These are phyloP conservation scores for Tephrocybe sp. DNA, from an alignment of 768 basidiomycete genomes.

Conservation along the genomic window DNA sequence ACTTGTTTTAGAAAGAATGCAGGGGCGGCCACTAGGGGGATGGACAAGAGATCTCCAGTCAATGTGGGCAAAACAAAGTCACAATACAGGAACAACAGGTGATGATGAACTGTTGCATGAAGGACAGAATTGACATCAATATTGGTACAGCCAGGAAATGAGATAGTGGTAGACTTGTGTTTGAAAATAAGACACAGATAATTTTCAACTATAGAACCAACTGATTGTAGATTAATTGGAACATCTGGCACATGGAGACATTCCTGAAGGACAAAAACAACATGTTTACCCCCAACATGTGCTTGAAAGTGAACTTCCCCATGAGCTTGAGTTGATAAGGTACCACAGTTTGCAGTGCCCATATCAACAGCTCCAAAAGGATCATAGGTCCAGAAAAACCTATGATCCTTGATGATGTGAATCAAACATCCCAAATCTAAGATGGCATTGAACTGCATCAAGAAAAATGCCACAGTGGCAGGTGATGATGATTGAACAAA, in stretches of 20 bases:
- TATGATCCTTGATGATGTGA: conserved; percentile 19
- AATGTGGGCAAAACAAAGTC: too few relatives aligned
- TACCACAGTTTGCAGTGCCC: conserved; percentile 22
- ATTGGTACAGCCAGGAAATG: too few relatives aligned
- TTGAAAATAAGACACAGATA: conserved; percentile 7
- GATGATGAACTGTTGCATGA: too few relatives aligned
- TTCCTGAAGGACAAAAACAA: conserved; percentile 12
- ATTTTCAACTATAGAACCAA: conserved; percentile 18
- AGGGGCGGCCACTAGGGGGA: too few relatives aligned
- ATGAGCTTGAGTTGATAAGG: not conserved
- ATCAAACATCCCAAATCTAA: conserved; percentile 22
- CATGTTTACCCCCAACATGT: not conserved
- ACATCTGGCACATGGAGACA: conserved; percentile 25
- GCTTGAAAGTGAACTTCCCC: conserved; percentile 17
- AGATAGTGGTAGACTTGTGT: not conserved
- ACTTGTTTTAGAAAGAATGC: too few relatives aligned
- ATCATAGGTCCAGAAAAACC: conserved; percentile 17
- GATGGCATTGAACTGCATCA: conserved; percentile 5
- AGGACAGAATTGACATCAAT: too few relatives aligned
- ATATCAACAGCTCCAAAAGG: conserved; percentile 1
- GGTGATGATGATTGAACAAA: not conserved
- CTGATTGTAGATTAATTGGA: conserved; percentile 22
- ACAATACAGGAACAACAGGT: too few relatives aligned
- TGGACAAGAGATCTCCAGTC: too few relatives aligned
- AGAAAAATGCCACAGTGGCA: not conserved